Conservation (phyloP, 805 yeast genomes). For the Ogataea saltuana region DNA sequence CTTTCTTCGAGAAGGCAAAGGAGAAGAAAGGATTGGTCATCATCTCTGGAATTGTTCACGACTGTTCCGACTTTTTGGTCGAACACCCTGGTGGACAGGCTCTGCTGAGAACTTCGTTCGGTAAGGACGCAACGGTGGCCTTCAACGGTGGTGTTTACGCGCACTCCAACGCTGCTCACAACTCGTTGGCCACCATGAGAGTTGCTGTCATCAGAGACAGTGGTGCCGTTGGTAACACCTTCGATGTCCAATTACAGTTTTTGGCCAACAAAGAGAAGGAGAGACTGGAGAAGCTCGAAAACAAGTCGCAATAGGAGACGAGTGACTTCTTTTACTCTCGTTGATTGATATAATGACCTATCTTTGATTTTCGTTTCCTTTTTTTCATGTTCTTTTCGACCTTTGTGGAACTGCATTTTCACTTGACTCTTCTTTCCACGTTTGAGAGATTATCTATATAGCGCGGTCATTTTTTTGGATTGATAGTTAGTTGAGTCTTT, state of each 20-base stretch:
- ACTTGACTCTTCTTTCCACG: not conserved
- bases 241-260: slow-evolving; percentile 43
- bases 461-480: slow-evolving; percentile 1
- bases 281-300: slow-evolving; percentile 3
- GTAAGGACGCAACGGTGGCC: slow-evolving; percentile 82
- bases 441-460: not conserved
- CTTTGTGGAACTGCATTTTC: slow-evolving; percentile 2
- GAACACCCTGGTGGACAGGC: slow-evolving; percentile 89
- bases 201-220: slow-evolving; percentile 75
- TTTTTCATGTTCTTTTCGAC: slow-evolving; percentile 1
- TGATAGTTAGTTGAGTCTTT: too few species aligned
- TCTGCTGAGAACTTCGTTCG: slow-evolving; percentile 65
- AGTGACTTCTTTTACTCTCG: too few species aligned
- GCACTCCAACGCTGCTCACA: slow-evolving; percentile 85
- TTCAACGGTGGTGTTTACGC: slow-evolving; percentile 86
- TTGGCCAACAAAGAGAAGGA: slow-evolving; percentile 26
- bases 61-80: slow-evolving; percentile 63
- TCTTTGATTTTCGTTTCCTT: not conserved
- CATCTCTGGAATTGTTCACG: slow-evolving; percentile 78
- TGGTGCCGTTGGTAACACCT: slow-evolving; percentile 57
- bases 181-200: slow-evolving; percentile 78
- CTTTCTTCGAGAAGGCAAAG: slow-evolving; percentile 53
- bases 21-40: slow-evolving; percentile 61
- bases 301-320: slow-evolving; percentile 10
- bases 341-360: slow-evolving; percentile 9